phyloP scores from a whole-genome alignment of 1,284 basidiomycete genomes.

The Hymenochaete sp. region DNA sequence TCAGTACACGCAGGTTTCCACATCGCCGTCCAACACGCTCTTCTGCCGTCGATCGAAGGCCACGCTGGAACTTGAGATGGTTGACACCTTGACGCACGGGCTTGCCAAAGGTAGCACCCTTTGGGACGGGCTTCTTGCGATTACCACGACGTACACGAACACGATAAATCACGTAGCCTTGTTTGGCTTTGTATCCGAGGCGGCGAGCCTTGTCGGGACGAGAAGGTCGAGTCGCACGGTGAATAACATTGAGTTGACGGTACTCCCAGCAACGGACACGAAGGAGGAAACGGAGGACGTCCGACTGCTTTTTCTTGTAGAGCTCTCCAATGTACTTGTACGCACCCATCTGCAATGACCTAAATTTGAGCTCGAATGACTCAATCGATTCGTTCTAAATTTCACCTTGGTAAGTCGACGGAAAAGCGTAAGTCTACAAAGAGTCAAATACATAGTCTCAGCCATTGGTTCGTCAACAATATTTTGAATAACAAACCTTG shows the following conservation, averaged over 20 bases:
- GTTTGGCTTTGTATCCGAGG: slow-evolving; percentile 99
- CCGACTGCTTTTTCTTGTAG: slow-evolving; percentile 93
- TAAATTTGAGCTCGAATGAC: no score
- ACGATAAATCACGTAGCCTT: slow-evolving; percentile 98
- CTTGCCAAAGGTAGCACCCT: slow-evolving; percentile 99
- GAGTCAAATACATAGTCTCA: no score
- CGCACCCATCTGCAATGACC: slow-evolving; percentile 72
- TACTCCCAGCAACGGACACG: slow-evolving; percentile 99
- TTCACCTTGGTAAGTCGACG: no score
- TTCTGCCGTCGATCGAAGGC: slow-evolving; percentile 90
- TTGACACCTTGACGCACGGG: slow-evolving; percentile 99
- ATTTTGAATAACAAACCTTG: no score
- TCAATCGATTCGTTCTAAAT: no score
- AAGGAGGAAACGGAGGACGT: slow-evolving; percentile 96
- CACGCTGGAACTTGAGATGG: slow-evolving; percentile 97
- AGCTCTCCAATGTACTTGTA: slow-evolving; percentile 98
- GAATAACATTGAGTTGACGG: slow-evolving; percentile 96
- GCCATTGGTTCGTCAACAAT: no score
- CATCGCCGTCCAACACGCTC: slow-evolving; percentile 97
- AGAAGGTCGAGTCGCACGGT: slow-evolving; percentile 95
- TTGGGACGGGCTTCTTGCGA: slow-evolving; percentile 98
- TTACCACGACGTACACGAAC: slow-evolving; percentile 97
- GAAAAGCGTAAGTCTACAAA: no score
- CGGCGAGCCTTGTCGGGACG: slow-evolving; percentile 99
- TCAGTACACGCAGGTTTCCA: slow-evolving; percentile 91